Base-by-base conservation (phyloP, 1,284 basidiomycete species). In the Marasmius sp. region DNA sequence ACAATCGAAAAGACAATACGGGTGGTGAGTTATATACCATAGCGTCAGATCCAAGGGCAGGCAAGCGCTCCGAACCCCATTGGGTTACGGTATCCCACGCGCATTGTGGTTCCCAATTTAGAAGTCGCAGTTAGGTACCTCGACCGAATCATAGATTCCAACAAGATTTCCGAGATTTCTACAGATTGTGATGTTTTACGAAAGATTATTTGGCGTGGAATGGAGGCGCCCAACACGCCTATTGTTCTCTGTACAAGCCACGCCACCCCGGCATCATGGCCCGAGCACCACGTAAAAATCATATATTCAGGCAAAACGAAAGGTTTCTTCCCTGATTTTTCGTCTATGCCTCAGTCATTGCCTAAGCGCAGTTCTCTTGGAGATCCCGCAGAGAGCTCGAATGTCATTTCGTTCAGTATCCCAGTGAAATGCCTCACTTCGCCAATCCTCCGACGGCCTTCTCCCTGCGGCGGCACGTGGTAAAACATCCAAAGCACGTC, bases 1-100 rank as follows among this genome's bases (percentile, higher is more conserved):
- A 82, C 77, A 80, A 81, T 81, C 77, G 71, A 74, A 76, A 77
- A 80, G 77, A 87, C 85, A 87, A 84, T 83, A 83, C 81, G 74
- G 56, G 68, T 70, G 70, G 75, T 75, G 75, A 75, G 79, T 81
- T 87, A 85, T 88, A 88, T 88, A 88, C 70, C 71, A 66, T 71
- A 33, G 33, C 22, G 16, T 37, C n/a, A 16, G 52, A 54, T 16
- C 10, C 34, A 27, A 27, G 27, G 27, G 27, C 27, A 27, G 27
- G n/a, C 52, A 47, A 8, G 34, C 33, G 12, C 34, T 54, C 18
- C 33, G 38, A 38, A n/a, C 52, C 38, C 52, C 52, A 37, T 54
- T 54, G 16, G 45, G 45, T 8, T n/a, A 6, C 37, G 37, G 52
- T 33, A 16, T 54, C n/a, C n/a, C 50, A 36, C 50, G 33, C 50